Base-by-base conservation (phyloP, 2,329 filamentous ascomycete genomes). In the Ascochyta pisi region DNA sequence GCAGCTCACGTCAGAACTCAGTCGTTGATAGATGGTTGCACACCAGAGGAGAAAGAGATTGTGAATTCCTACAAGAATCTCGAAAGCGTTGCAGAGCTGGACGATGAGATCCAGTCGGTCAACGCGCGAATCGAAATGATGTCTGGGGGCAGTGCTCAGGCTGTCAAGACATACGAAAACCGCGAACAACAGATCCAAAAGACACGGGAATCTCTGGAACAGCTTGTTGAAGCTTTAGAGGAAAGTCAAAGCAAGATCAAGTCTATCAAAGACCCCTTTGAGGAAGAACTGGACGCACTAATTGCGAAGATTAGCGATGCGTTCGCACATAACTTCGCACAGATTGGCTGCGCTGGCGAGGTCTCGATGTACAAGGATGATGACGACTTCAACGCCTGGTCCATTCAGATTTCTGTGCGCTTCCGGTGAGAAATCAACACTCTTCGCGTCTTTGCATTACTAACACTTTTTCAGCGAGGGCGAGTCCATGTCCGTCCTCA, bases 261-360 rank as follows among this genome's bases (percentile, higher is more conserved):
- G 0, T 82, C 86, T 34, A 77, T 96, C 51, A 88, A 89, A 65
- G 79, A 80, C 15, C 81, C 84, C 60, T 99, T 92, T 91, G 95
- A 98, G 75, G 92, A 92, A 0, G 79, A 84, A 65, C 82, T 99
- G 2, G 93, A 98, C 64, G 82, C 80, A 22, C 83, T 99, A 3
- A 84, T 97, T 37, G 79, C 80, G 19, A 87, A 88, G 69, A 97
- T 99, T 77, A 96, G 91, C 71, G 86, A 91, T 44, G 93, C 93
- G 0, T 99, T 99, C 75, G 87, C 89, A 6, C 89, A 94, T 74
- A 98, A 96, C 69, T 98, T 99, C 74, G 86, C 91, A 68, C 89
- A 94, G 73, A 98, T 99, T 71, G 92, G 89, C 63, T 98, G 95
- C 74, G 93, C 93, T 5, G 95, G 95, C 33, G 91, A 98, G 76